Evolutionary conservation across 2,329 filamentous ascomycete genomes (phyloP), one percentile per base, ranked within the genome.

Genomic region (Curvularia eragrostidis): DNA sequence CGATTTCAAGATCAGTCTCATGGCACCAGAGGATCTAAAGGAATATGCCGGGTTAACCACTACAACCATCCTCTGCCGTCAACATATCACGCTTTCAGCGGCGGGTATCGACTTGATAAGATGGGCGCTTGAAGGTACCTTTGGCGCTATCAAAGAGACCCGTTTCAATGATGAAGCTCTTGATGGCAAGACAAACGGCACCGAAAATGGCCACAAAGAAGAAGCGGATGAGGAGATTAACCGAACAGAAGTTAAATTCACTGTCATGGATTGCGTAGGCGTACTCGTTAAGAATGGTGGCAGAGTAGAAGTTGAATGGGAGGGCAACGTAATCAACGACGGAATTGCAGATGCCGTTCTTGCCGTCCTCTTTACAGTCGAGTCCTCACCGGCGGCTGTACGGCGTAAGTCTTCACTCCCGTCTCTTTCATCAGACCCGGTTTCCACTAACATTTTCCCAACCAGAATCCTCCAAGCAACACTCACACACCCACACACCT

Each of bases 31-130:
- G 68, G 95, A 99, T 74, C 83, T 99, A 32, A 89, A 93, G 59
- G 95, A 99, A 77, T 99, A 97, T 74, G 95, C 95, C 0, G 95
- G 95, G n/a, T 81, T 99, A 28, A 97, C 93, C 2, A 98, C 95
- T 0, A 98, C 95, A 0, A 96, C 91, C 1, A 94, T 99, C 56
- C 87, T 89, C 15, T 99, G 95, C 82, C 93, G 92, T 68, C 94
- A 99, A 77, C 90, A 92, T 58, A 85, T 99, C 59, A 94, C 87
- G 0, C 85, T 99, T 9, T 93, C 87, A 65, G 92, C 93, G 3
- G 95, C 94, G 1, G 93, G 93, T 51, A 86, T 96, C 53, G 94
- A 97, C 54, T 83, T 99, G 41, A 93, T 99, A 65, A 89, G 88
- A 69, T 99, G 95, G 95, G 92, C 91, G 2, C 84, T 99, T 0